Conservation (phyloP, 306 rosid genomes). For the Lathyrus sativus region DNA sequence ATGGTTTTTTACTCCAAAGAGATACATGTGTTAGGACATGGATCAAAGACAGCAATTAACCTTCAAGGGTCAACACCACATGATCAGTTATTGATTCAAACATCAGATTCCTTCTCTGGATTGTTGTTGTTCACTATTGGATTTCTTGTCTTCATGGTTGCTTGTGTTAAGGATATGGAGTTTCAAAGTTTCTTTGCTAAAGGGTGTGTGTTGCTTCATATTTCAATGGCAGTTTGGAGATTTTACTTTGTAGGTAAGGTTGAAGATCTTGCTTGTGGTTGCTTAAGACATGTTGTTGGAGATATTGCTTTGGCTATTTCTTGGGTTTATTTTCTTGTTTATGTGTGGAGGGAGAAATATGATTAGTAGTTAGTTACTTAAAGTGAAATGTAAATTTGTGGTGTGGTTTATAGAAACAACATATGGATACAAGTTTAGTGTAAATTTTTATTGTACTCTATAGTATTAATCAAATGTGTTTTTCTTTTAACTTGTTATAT, state of each 20-base stretch:
- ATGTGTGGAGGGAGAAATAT: slow-evolving; percentile 84
- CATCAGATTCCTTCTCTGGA: slow-evolving; percentile 90
- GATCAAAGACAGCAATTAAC: slow-evolving; percentile 67
- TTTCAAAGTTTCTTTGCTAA: slow-evolving; percentile 90
- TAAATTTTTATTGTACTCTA: background rate
- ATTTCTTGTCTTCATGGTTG: slow-evolving; percentile 72
- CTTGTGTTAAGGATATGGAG: slow-evolving; percentile 77
- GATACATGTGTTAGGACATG: slow-evolving; percentile 66
- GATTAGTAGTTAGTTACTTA: slow-evolving; percentile 48
- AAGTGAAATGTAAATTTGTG: background rate
- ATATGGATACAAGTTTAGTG: background rate
- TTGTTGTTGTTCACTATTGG: slow-evolving; percentile 74
- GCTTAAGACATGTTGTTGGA: slow-evolving; percentile 76
- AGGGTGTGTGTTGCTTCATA: slow-evolving; percentile 81
- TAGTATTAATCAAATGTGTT: background rate
- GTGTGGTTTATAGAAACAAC: background rate
- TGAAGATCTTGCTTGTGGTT: slow-evolving; percentile 67
- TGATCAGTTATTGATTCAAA: slow-evolving; percentile 70
- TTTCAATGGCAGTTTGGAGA: slow-evolving; percentile 88
- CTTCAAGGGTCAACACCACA: slow-evolving; percentile 89
- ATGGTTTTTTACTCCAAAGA: slow-evolving; percentile 79
- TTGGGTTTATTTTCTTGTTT: slow-evolving; percentile 75
- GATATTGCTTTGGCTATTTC: slow-evolving; percentile 77
- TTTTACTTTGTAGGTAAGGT: slow-evolving; percentile 63
- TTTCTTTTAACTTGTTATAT: background rate